Evolutionary conservation across 2,329 filamentous ascomycete species (phyloP).

Genomic region (Ambrosiella beaveri): DNA sequence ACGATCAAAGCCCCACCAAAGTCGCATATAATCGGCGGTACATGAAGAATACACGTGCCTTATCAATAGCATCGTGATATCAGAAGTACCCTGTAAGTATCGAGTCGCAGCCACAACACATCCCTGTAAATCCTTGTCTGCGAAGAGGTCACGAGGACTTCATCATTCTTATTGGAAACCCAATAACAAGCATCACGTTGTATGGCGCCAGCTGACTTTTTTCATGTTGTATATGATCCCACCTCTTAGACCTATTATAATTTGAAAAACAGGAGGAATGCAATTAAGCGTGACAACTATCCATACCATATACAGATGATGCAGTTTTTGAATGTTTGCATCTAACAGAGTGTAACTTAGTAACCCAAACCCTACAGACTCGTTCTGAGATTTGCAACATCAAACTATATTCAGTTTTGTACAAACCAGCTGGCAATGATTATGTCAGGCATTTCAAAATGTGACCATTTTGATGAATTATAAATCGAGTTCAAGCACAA

Average conservation of each 20-base stretch:
- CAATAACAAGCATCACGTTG: constrained; percentile 2
- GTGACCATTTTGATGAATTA: too few relatives aligned
- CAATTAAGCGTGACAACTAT: too few relatives aligned
- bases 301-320: too few relatives aligned
- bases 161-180: neutral
- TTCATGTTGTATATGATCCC: neutral
- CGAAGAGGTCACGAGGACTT: neutral
- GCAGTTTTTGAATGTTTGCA: too few relatives aligned
- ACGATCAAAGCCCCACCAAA: neutral
- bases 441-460: too few relatives aligned
- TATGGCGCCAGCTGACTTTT: neutral
- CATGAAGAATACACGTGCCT: neutral
- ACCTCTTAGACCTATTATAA: neutral
- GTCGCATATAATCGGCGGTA: neutral
- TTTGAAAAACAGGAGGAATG: too few relatives aligned
- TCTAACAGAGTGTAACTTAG: too few relatives aligned
- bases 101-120: neutral
- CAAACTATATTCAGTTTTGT: too few relatives aligned
- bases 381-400: too few relatives aligned
- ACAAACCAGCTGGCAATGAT: too few relatives aligned
- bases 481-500: too few relatives aligned
- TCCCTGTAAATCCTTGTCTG: neutral
- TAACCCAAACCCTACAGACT: too few relatives aligned
- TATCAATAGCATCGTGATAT: neutral
- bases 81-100: neutral